Conservation (phyloP, 2,329 filamentous ascomycete species). For the Botryotinia globosa region DNA sequence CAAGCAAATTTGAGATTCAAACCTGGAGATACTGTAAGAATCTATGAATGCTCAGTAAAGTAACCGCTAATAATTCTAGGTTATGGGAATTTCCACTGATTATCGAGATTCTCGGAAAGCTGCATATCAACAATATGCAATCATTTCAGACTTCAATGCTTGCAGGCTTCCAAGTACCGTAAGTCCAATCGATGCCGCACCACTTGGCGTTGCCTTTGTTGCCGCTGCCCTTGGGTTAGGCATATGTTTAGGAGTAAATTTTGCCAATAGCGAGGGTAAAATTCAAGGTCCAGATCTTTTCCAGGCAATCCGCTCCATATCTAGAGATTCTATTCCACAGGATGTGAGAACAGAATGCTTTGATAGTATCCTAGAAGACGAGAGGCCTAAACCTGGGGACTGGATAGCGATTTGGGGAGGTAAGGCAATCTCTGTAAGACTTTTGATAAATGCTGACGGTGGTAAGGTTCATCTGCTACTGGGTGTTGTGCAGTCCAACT, state of each 20-base stretch:
- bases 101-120: conserved; percentile 37
- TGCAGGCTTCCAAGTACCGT: conserved; percentile 32
- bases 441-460: conserved; percentile 4
- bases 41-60: conserved; percentile 29
- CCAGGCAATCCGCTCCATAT: conserved; percentile 47
- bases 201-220: conserved; percentile 45
- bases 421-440: conserved; percentile 33
- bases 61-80: conserved; percentile 35
- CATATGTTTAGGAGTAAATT: conserved; percentile 67
- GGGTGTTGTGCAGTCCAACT: conserved; percentile 66
- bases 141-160: conserved; percentile 41
- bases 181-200: conserved; percentile 29
- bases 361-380: conserved; percentile 48
- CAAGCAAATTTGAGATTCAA: conserved; percentile 47
- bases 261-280: conserved; percentile 47
- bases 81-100: conserved; percentile 37
- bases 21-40: conserved; percentile 51
- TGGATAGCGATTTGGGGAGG: conserved; percentile 75
- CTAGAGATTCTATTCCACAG: conserved; percentile 49
- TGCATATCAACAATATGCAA: conserved; percentile 49
- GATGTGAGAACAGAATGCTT: conserved; percentile 65
- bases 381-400: conserved; percentile 59
- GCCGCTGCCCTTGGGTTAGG: conserved; percentile 65
- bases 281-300: conserved; percentile 55
- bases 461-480: conserved; percentile 61